Evolutionary conservation across 2,329 filamentous ascomycete species (phyloP).

Genomic region (Alternaria atra): DNA sequence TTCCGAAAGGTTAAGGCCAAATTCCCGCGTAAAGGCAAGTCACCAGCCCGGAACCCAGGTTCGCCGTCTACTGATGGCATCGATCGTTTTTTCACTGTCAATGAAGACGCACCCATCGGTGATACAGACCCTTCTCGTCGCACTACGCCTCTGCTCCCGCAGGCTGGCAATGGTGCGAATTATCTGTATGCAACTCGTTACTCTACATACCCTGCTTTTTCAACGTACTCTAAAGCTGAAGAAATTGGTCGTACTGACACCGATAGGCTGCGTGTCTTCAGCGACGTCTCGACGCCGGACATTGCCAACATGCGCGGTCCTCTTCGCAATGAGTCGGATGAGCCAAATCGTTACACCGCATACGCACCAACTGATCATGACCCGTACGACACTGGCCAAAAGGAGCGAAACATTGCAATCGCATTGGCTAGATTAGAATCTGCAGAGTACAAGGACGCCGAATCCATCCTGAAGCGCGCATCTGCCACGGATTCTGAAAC

Average conservation of each 20-base stretch:
- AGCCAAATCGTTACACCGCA: neutral
- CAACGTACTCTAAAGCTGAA: neutral
- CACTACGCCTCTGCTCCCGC: neutral
- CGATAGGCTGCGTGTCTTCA: slow-evolving; percentile 2
- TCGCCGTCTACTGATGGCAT: neutral
- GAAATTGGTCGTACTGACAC: neutral
- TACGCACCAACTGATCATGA: neutral
- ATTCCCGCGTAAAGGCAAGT: neutral
- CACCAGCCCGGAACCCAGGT: neutral
- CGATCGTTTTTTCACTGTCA: slow-evolving; percentile 14
- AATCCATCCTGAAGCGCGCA: neutral
- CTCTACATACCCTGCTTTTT: neutral
- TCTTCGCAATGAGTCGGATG: neutral
- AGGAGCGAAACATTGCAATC: neutral
- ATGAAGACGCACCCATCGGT: neutral
- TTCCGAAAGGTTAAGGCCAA: slow-evolving; percentile 11
- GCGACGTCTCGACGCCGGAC: neutral
- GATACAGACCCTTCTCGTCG: neutral
- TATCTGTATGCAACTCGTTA: neutral
- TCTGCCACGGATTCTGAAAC: neutral
- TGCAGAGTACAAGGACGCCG: slow-evolving; percentile 8
- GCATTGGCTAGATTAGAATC: neutral
- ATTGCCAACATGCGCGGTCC: neutral
- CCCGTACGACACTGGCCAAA: neutral
- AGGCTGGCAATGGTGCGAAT: neutral